A percentile compares a stretch with the other conserved stretches of the same genome.
These are phyloP conservation scores for Ascochyta koolunga DNA, from an alignment of 2,329 filamentous ascomycete species.

Conservation along the genomic window DNA sequence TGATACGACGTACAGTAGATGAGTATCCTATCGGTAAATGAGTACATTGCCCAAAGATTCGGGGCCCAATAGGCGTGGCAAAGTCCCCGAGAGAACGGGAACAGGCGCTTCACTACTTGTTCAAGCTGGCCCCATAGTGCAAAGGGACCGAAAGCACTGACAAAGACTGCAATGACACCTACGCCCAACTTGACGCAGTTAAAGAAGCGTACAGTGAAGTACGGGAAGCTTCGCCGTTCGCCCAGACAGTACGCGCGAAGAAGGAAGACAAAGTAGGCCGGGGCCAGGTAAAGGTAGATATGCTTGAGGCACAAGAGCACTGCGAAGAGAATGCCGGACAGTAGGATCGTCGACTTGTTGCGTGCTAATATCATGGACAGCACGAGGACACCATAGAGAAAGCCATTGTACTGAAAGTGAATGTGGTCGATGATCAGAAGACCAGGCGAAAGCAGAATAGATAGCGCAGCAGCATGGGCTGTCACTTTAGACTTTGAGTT, in stretches of 20 bases:
- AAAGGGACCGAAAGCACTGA: constrained; percentile 88
- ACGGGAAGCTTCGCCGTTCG: constrained; percentile 73
- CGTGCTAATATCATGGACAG: constrained; percentile 84
- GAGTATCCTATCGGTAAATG: constrained; percentile 81
- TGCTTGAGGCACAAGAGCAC: constrained; percentile 92
- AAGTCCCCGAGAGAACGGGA: constrained; percentile 90
- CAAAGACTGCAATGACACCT: constrained; percentile 74
- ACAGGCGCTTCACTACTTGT: constrained; percentile 82
- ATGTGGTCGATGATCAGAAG: constrained; percentile 97
- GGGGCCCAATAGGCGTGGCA: constrained; percentile 99
- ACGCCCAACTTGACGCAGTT: constrained; percentile 85
- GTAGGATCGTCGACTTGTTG: constrained; percentile 73
- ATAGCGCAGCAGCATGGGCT: constrained; percentile 85
- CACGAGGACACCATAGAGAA: constrained; percentile 89
- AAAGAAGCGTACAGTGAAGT: constrained; percentile 68
- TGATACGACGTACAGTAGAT: constrained; percentile 71
- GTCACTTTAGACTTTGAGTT: constrained; percentile 75
- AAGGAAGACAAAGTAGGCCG: constrained; percentile 93
- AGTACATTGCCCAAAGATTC: constrained; percentile 97
- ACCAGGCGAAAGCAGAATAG: constrained; percentile 88
- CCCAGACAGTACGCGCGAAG: constrained; percentile 89
- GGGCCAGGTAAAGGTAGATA: constrained; percentile 95
- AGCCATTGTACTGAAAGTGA: constrained; percentile 98
- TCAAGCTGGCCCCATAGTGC: constrained; percentile 78
- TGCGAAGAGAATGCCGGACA: constrained; percentile 84